These are phyloP conservation scores for Dipodascus geniculatus DNA, from an alignment of 805 yeast genomes.

Conservation along the genomic window DNA sequence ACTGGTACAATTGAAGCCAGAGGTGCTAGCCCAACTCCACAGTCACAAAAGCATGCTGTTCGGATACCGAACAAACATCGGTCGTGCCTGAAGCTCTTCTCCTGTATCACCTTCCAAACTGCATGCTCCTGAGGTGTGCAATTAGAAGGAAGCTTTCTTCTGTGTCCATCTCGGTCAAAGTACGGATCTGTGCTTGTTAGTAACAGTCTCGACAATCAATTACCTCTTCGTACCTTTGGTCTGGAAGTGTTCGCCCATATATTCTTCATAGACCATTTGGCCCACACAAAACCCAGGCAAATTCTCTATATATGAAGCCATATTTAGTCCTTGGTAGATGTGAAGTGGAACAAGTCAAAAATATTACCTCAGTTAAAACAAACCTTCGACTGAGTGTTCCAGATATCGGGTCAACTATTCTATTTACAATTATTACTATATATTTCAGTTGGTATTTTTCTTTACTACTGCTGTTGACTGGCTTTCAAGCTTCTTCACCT, in stretches of 20 bases:
- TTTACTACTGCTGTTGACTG: background rate
- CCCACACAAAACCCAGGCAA: slow-evolving; percentile 2
- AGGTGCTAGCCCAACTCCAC: slow-evolving; percentile 75
- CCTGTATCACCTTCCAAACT: slow-evolving; percentile 63
- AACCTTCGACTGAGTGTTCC: too few relatives aligned
- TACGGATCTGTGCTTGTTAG: slow-evolving; percentile 41
- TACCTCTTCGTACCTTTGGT: too few relatives aligned
- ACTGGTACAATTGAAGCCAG: slow-evolving; percentile 61
- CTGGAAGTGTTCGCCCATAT: background rate
- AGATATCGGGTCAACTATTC: background rate
- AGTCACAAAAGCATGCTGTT: slow-evolving; percentile 33
- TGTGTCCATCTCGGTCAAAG: slow-evolving; percentile 42
- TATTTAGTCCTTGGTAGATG: too few relatives aligned
- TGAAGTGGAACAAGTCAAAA: too few relatives aligned
- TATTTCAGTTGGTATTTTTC: background rate
- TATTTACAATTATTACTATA: background rate
- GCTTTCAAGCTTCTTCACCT: background rate
- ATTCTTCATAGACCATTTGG: background rate
- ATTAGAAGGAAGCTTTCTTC: slow-evolving; percentile 48
- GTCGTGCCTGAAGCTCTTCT: slow-evolving; percentile 81
- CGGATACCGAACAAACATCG: slow-evolving; percentile 71
- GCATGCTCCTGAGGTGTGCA: slow-evolving; percentile 48
- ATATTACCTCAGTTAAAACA: too few relatives aligned
- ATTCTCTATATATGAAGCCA: background rate
- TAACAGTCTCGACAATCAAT: too few relatives aligned